Evolutionary conservation across 495 filamentous ascomycete genomes (phyloP).

Genomic region (Aspergillus sparsus): DNA sequence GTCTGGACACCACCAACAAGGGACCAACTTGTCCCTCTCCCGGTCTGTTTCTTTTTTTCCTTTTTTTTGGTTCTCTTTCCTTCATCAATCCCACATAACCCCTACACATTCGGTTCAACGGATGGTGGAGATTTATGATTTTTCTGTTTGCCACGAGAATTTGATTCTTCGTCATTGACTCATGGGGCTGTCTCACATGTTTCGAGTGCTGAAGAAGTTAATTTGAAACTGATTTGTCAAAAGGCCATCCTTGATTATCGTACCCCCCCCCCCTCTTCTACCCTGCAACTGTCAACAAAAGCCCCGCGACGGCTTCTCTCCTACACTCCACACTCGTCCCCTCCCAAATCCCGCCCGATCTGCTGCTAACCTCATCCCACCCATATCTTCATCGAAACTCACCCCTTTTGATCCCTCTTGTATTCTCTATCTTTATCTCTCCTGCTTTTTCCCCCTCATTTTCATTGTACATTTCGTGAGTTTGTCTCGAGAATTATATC

Average conservation of each 20-base stretch:
- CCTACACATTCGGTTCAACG: constrained; percentile 2
- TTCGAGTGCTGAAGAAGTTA: not conserved
- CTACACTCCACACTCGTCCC: constrained; percentile 11
- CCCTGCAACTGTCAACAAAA: constrained; percentile 44
- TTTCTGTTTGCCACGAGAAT: constrained; percentile 14
- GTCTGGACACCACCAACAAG: not conserved
- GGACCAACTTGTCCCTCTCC: not conserved
- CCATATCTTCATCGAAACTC: not conserved
- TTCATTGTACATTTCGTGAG: not conserved
- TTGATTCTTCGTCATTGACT: constrained; percentile 14
- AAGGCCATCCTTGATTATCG: constrained; percentile 33
- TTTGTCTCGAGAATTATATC: constrained; percentile 10
- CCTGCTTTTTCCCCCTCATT: constrained; percentile 5
- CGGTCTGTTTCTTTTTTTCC: not conserved
- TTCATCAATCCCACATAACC: constrained; percentile 11
- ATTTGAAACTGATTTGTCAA: constrained; percentile 8
- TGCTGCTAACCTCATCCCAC: constrained; percentile 17
- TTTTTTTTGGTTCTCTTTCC: not conserved
- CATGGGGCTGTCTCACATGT: constrained; percentile 16
- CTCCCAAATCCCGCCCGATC: constrained; percentile 29
- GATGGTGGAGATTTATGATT: constrained; percentile 6
- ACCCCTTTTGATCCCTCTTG: constrained; percentile 11
- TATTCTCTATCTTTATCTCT: not conserved
- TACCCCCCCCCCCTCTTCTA: constrained; percentile 25
- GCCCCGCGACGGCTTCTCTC: constrained; percentile 36